Base-by-base conservation (phyloP, 2,329 filamentous ascomycete genomes). In the Neopestalotiopsis sp. region DNA sequence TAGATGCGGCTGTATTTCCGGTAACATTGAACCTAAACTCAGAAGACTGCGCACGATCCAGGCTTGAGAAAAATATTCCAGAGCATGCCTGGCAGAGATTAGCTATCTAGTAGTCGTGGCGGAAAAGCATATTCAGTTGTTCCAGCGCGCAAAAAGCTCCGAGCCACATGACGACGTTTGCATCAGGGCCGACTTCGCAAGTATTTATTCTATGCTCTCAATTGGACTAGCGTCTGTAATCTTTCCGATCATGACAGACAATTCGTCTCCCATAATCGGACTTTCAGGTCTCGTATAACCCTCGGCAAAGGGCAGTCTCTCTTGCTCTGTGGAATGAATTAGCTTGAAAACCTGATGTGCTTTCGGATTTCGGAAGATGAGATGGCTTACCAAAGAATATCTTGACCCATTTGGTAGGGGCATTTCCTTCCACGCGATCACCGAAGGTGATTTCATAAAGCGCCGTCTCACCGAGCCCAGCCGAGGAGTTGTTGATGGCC, bases 331-430 rank as follows among this genome's bases (percentile, higher is more conserved):
- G 14, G 4, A 9, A 13, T 17, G 17, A 3, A 5, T 59, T 13
- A 59, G 57, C n/a, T 59, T 28, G 45, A n/a, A 13, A 1, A 7
- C n/a, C 5, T 17, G 9, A 5, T 20, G n/a, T 9, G 6, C n/a
- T 59, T 17, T 34, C 24, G 24, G 2, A 2, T 10, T 14, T n/a
- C 5, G 1, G 9, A 34, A 14, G 4, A 53, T 53, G 45, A 59
- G 4, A 59, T 30, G 24, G 24, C 57, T 61, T 14, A 61, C 57
- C 61, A 63, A 63, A 63, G 38, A 63, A 63, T 10, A 45, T 20
- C 20, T 45, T 38, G 38, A 63, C 34, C 30, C 38, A 63, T 9
- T 38, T 6, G 1, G 61, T 63, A 4, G 61, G 61, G 13, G 61
- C 17, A 1, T 63, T 63, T 17, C 61, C 61, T 2, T 20, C 61